These are phyloP conservation scores for Noccaea bulbosa DNA, from an alignment of 345 rosid genomes.

Conservation along the genomic window DNA sequence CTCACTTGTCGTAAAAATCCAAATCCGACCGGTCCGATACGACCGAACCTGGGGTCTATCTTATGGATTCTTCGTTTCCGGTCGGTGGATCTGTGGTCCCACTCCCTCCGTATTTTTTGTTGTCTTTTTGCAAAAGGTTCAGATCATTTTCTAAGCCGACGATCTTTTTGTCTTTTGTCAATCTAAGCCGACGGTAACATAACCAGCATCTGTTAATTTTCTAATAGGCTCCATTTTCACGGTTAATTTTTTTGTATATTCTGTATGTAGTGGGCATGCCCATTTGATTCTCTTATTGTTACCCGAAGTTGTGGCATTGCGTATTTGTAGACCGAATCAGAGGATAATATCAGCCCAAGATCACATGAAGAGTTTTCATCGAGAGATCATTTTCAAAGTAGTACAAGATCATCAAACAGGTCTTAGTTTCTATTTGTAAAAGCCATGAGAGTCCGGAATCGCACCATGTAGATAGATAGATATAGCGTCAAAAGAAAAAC, in stretches of 20 bases:
- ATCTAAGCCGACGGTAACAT: neutral
- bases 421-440: too few species aligned
- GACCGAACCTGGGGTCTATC: slow-evolving; percentile 37
- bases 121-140: slow-evolving; percentile 31
- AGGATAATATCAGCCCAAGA: neutral
- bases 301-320: neutral
- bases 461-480: too few species aligned
- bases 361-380: neutral
- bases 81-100: slow-evolving; percentile 46
- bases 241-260: neutral
- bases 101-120: neutral
- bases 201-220: neutral
- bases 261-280: too few species aligned
- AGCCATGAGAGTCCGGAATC: too few species aligned
- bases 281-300: neutral
- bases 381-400: neutral
- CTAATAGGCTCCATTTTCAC: neutral
- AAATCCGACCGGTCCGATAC: slow-evolving; percentile 43
- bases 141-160: neutral
- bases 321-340: neutral
- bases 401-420: too few species aligned
- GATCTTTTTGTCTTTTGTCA: neutral
- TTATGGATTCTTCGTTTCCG: slow-evolving; percentile 38
- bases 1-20: slow-evolving; percentile 12
- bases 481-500: neutral